Conservation (phyloP, 1,284 basidiomycete genomes). For the Moesziomyces sp. region DNA sequence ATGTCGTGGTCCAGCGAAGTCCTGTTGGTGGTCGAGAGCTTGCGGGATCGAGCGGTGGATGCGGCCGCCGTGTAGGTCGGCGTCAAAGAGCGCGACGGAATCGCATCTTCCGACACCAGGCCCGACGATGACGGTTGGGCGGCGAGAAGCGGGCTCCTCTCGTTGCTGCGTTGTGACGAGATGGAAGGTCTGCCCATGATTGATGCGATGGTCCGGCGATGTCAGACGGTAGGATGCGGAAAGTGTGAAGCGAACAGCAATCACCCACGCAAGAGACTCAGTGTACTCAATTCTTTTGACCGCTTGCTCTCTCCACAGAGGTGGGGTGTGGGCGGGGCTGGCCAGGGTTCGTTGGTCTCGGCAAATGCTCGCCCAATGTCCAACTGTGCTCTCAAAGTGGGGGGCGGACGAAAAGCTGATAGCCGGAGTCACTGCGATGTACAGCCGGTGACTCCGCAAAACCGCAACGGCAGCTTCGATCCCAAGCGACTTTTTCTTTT, state of each 20-base stretch:
- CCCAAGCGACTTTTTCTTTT: no score
- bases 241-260: background rate
- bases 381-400: background rate
- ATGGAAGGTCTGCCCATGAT: conserved; percentile 23
- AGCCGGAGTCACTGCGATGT: background rate
- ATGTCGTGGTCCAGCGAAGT: conserved; percentile 9
- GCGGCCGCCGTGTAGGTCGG: conserved; percentile 13
- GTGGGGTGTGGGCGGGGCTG: background rate
- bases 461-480: no score
- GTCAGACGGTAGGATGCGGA: background rate
- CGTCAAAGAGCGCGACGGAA: conserved; percentile 18
- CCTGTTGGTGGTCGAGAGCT: conserved; percentile 22
- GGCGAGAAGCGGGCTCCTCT: conserved; percentile 35
- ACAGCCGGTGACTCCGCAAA: no score
- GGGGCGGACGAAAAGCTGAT: background rate
- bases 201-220: background rate
- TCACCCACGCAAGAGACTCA: no score
- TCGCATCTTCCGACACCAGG: conserved; percentile 9
- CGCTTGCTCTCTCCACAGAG: no score
- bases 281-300: no score
- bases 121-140: conserved; percentile 11
- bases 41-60: conserved; percentile 13
- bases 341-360: conserved; percentile 6
- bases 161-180: conserved; percentile 36
- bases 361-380: conserved; percentile 6